phyloP scores from a whole-genome alignment of 441 rosid species.

The Metrosideros polymorpha region DNA sequence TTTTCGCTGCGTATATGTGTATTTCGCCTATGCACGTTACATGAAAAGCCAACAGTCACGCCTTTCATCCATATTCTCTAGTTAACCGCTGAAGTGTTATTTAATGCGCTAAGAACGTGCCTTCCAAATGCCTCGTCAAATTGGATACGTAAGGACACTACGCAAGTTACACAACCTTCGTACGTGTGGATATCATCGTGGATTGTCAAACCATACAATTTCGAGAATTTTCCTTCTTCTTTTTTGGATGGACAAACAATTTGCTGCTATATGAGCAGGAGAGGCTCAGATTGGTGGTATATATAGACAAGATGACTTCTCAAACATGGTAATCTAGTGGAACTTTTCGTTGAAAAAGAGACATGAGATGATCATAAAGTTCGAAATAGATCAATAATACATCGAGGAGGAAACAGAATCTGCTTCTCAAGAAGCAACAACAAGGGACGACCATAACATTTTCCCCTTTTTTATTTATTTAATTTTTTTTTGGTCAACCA shows the following conservation, averaged over 20 bases:
- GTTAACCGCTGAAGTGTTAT: neutral
- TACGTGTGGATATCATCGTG: neutral
- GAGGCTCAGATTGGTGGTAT: neutral
- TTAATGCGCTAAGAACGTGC: neutral
- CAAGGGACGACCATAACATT: neutral
- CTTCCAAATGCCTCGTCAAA: neutral
- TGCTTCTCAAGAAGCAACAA: neutral
- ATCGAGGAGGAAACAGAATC: neutral
- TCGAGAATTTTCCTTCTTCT: neutral
- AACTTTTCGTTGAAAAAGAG: neutral
- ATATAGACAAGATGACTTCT: neutral
- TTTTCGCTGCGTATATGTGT: no score
- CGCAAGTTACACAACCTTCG: neutral
- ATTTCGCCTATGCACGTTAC: no score
- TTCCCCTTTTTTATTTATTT: neutral
- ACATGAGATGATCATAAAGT: neutral
- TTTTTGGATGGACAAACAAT: neutral
- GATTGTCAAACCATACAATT: neutral
- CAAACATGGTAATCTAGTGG: neutral
- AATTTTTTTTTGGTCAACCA: neutral
- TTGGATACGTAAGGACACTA: neutral
- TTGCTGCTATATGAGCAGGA: neutral
- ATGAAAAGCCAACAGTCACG: no score
- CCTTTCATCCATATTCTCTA: neutral
- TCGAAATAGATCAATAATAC: neutral